Conservation (phyloP, 108 stramenopile genomes). For the Nitzschia palea region DNA sequence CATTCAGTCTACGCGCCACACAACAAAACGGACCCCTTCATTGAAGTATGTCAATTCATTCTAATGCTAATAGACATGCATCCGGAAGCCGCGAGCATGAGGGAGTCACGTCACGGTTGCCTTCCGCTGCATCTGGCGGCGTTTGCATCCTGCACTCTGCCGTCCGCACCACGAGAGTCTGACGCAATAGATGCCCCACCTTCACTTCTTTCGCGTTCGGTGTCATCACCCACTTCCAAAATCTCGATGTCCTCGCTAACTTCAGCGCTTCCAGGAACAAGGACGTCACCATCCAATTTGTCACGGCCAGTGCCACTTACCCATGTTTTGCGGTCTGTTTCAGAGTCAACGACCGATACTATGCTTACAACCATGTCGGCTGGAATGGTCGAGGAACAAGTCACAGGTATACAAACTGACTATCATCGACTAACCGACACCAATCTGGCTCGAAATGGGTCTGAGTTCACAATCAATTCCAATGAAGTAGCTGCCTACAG, state of each 20-base stretch:
- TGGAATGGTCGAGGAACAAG: conserved; percentile 41
- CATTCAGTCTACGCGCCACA: conserved; percentile 25
- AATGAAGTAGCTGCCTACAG: neutral
- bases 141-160: conserved; percentile 69
- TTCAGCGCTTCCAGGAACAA: neutral
- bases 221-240: conserved; percentile 1
- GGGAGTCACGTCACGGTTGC: conserved; percentile 89
- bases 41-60: conserved; percentile 80
- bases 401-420: conserved; percentile 34
- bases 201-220: neutral
- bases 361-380: conserved; percentile 38
- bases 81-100: conserved; percentile 73
- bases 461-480: neutral
- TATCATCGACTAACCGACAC: conserved; percentile 5
- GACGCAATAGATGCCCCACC: neutral
- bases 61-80: conserved; percentile 60
- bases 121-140: conserved; percentile 83
- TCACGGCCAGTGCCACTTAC: conserved; percentile 35
- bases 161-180: neutral
- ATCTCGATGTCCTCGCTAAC: conserved; percentile 7
- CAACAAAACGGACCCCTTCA: conserved; percentile 54
- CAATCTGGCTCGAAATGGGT: neutral
- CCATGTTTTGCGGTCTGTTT: conserved; percentile 30
- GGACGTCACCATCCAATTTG: conserved; percentile 2
- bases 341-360: conserved; percentile 39